phyloP scores from a whole-genome alignment of 768 basidiomycete species.

The Grammothele lineata region DNA sequence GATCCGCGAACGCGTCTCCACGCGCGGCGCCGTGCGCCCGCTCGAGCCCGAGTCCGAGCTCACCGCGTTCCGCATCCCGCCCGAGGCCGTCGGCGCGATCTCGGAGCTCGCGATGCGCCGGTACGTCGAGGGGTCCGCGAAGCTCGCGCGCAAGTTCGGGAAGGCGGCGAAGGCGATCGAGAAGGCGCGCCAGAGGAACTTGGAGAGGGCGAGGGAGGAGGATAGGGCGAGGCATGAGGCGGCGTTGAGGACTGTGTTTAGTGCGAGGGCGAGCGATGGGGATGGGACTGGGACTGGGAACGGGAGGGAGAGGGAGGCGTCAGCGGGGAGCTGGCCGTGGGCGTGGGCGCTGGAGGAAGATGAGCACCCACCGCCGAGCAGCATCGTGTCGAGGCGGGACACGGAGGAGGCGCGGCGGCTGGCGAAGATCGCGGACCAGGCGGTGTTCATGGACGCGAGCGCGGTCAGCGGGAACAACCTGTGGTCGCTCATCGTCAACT shows the following conservation, averaged over 20 bases:
- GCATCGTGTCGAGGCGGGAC: slow-evolving; percentile 86
- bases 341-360: slow-evolving; percentile 78
- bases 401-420: slow-evolving; percentile 73
- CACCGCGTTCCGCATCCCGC: slow-evolving; percentile 58
- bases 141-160: slow-evolving; percentile 67
- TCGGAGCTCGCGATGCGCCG: slow-evolving; percentile 73
- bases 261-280: slow-evolving; percentile 25
- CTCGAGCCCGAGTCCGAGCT: slow-evolving; percentile 72
- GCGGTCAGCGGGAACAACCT: slow-evolving; percentile 64
- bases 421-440: slow-evolving; percentile 69
- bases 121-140: slow-evolving; percentile 59
- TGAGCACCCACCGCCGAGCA: slow-evolving; percentile 87
- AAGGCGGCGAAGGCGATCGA: slow-evolving; percentile 54
- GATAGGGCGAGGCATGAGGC: slow-evolving; percentile 47
- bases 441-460: slow-evolving; percentile 53
- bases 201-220: slow-evolving; percentile 63
- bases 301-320: slow-evolving; percentile 22
- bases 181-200: slow-evolving; percentile 59
- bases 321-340: slow-evolving; percentile 67
- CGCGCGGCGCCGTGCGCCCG: slow-evolving; percentile 74
- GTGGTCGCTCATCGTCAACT: slow-evolving; percentile 64
- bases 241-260: slow-evolving; percentile 18
- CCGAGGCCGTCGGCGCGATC: slow-evolving; percentile 64
- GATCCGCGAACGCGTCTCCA: slow-evolving; percentile 89
- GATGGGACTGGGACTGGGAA: slow-evolving; percentile 9